phyloP scores from a whole-genome alignment of 768 basidiomycete genomes.

The Pisolithus albus region DNA sequence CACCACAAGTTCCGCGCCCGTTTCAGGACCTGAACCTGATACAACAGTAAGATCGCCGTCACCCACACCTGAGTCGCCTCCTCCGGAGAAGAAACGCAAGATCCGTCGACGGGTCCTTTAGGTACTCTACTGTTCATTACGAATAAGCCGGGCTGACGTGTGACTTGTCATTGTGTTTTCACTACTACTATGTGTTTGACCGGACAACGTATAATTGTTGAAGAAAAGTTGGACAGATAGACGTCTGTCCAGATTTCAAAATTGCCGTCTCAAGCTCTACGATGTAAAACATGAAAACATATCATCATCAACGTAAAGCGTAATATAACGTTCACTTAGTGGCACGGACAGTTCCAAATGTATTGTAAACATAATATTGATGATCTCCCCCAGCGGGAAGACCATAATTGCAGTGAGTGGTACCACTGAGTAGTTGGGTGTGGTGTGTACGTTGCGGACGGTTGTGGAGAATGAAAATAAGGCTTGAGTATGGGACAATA shows the following conservation, averaged over 20 bases:
- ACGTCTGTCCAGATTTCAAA: no score
- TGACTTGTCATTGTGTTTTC: not conserved
- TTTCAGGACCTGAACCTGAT: not conserved
- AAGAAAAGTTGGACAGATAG: not conserved
- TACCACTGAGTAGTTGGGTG: no score
- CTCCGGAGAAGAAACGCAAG: constrained; percentile 23
- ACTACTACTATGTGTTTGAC: not conserved
- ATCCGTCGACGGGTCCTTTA: constrained; percentile 24
- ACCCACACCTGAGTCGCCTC: constrained; percentile 1
- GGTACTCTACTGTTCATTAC: constrained; percentile 16
- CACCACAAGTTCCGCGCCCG: constrained; percentile 3
- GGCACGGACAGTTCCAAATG: no score
- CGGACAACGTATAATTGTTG: not conserved
- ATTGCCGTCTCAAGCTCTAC: no score
- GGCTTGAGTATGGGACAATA: no score
- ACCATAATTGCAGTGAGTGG: no score
- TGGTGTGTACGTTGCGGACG: no score
- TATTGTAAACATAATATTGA: no score
- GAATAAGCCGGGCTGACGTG: not conserved
- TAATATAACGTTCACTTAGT: no score
- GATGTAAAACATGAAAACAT: not conserved
- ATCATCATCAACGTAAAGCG: no score
- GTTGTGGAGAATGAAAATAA: no score
- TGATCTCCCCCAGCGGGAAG: no score
- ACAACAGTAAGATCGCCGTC: not conserved